Conservation (phyloP, 2,329 filamentous ascomycete genomes). For the Hypomyces perniciosus region DNA sequence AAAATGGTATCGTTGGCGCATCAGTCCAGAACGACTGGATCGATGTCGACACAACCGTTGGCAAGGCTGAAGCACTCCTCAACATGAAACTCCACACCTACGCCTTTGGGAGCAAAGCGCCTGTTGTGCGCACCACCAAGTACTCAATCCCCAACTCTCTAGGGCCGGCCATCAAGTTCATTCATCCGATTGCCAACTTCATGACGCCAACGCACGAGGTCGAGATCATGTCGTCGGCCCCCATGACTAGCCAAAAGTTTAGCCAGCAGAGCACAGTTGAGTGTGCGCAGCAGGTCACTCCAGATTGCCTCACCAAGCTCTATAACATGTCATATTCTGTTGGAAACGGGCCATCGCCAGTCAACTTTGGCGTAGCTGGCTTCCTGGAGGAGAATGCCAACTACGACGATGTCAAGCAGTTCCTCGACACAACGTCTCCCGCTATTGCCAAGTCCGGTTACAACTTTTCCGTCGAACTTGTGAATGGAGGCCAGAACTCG, state of each 20-base stretch:
- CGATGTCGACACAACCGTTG: slow-evolving; percentile 35
- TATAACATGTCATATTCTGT: slow-evolving; percentile 40
- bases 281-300: slow-evolving; percentile 24
- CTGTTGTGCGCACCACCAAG: slow-evolving; percentile 37
- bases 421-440: slow-evolving; percentile 32
- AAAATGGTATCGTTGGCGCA: slow-evolving; percentile 30
- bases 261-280: neutral
- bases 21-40: slow-evolving; percentile 35
- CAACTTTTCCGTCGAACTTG: slow-evolving; percentile 34
- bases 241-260: neutral
- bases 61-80: slow-evolving; percentile 34
- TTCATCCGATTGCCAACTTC: slow-evolving; percentile 45
- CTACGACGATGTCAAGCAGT: slow-evolving; percentile 35
- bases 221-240: slow-evolving; percentile 7
- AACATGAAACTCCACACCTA: slow-evolving; percentile 37
- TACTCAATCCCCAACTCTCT: slow-evolving; percentile 40
- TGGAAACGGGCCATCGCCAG: slow-evolving; percentile 25
- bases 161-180: slow-evolving; percentile 35
- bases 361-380: slow-evolving; percentile 41
- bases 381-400: slow-evolving; percentile 45
- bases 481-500: slow-evolving; percentile 41
- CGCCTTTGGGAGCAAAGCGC: slow-evolving; percentile 30
- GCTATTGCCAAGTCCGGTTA: slow-evolving; percentile 29
- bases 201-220: slow-evolving; percentile 35
- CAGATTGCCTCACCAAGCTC: slow-evolving; percentile 36